phyloP scores from a whole-genome alignment of 2,329 filamentous ascomycete species.

The Aspergillus oerlinghausenensis region DNA sequence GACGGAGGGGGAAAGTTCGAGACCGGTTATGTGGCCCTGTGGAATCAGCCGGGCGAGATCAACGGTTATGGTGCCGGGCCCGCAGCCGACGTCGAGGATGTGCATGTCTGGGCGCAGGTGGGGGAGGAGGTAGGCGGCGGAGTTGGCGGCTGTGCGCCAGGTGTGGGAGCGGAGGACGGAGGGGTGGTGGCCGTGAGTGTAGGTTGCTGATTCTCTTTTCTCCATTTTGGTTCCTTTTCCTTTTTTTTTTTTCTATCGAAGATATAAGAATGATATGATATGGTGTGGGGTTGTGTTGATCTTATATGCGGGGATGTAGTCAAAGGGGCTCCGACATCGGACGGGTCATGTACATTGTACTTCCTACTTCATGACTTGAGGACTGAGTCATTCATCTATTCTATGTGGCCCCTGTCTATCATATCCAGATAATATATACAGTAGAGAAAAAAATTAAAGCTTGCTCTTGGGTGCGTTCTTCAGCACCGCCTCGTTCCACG shows the following conservation, averaged over 20 bases:
- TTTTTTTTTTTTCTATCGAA: not conserved
- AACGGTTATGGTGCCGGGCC: slow-evolving; percentile 39
- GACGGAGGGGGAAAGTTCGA: slow-evolving; percentile 23
- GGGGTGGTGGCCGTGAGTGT: slow-evolving; percentile 34
- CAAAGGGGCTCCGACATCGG: not conserved
- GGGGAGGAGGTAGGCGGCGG: slow-evolving; percentile 35
- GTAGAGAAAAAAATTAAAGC: slow-evolving; percentile 26
- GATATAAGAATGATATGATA: not conserved
- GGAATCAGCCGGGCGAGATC: slow-evolving; percentile 35
- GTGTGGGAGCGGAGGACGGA: slow-evolving; percentile 30
- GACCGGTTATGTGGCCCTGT: slow-evolving; percentile 32
- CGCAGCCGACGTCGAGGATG: slow-evolving; percentile 42
- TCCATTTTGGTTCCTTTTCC: too few species aligned
- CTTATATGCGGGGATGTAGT: not conserved
- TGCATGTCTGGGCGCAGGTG: slow-evolving; percentile 29
- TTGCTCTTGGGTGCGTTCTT: slow-evolving; percentile 47
- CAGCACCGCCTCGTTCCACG: slow-evolving; percentile 57
- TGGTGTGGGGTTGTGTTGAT: not conserved
- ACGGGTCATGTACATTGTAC: not conserved
- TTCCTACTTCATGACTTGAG: not conserved
- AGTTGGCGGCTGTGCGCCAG: slow-evolving; percentile 31
- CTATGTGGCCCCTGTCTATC: not conserved
- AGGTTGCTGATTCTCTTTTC: slow-evolving; percentile 8
- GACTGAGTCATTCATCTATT: not conserved
- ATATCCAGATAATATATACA: not conserved